A percentile compares a stretch with the other conserved stretches of the same genome.
Conservation (phyloP, 768 basidiomycete species). For the Russula griseocarnosa region DNA sequence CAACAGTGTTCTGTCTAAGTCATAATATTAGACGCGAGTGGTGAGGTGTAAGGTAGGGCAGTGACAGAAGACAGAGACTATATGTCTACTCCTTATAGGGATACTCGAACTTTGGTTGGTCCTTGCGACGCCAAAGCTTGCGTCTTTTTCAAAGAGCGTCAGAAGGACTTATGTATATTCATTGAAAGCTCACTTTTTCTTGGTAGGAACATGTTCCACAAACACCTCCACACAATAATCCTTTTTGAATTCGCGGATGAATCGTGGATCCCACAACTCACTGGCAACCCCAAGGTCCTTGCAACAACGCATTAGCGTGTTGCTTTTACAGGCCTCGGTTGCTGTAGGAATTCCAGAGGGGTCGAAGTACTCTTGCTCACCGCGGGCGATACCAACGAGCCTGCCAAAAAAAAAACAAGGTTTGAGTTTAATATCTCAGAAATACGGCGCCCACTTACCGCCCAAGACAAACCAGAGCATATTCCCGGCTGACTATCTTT, state of each 20-base stretch:
- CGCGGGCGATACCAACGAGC: constrained; percentile 84
- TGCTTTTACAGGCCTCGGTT: constrained; percentile 92
- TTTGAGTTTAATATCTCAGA: neutral
- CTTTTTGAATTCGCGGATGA: constrained; percentile 88
- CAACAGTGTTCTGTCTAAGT: neutral
- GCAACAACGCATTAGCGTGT: constrained; percentile 95
- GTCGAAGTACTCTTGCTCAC: constrained; percentile 97
- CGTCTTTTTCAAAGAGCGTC: constrained; percentile 48
- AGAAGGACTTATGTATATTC: neutral
- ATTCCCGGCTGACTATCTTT: constrained; percentile 87
- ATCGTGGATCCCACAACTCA: constrained; percentile 96
- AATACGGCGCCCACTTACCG: constrained; percentile 49
- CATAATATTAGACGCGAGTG: neutral
- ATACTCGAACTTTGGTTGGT: constrained; percentile 80
- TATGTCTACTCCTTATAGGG: constrained; percentile 71
- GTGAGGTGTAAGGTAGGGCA: neutral
- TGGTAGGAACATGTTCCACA: constrained; percentile 75
- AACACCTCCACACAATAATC: constrained; percentile 82
- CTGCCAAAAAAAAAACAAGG: constrained; percentile 38
- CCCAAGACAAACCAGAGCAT: constrained; percentile 90
- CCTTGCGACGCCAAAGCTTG: constrained; percentile 88
- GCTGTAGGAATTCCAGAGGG: constrained; percentile 87
- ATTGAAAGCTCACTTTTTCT: constrained; percentile 75
- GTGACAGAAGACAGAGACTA: neutral
- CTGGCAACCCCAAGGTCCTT: constrained; percentile 95